Percentiles rank a stretch among this genome's conserved stretches.
Conservation (phyloP, 1,139 yeast species). For the Debaryomycetaceae sp. region DNA sequence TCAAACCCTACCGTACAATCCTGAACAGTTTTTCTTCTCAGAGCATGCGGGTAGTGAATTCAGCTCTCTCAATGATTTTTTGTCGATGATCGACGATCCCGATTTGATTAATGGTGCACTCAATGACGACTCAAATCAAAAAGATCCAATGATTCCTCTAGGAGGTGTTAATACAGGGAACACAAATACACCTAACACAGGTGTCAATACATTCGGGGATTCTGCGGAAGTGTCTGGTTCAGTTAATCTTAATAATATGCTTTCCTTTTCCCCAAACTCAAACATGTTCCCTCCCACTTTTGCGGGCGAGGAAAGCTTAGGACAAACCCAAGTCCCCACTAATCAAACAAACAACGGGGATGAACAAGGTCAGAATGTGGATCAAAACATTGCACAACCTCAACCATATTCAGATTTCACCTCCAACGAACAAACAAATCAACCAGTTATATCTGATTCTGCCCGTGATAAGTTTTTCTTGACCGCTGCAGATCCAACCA, state of each 20-base stretch:
- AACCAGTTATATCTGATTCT: slow-evolving; percentile 64
- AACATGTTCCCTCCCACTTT: slow-evolving; percentile 19
- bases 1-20: slow-evolving; percentile 50
- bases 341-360: slow-evolving; percentile 2
- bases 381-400: slow-evolving; percentile 1
- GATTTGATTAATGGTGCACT: slow-evolving; percentile 53
- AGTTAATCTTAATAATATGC: slow-evolving; percentile 20
- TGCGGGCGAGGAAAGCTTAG: slow-evolving; percentile 11
- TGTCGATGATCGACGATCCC: slow-evolving; percentile 89
- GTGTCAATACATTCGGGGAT: slow-evolving; percentile 2
- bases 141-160: slow-evolving; percentile 24
- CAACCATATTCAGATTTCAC: neutral
- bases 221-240: slow-evolving; percentile 4
- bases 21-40: slow-evolving; percentile 76
- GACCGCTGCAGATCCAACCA: slow-evolving; percentile 97
- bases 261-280: slow-evolving; percentile 29
- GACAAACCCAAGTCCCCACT: slow-evolving; percentile 8
- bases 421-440: slow-evolving; percentile 15
- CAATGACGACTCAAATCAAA: slow-evolving; percentile 27
- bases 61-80: slow-evolving; percentile 82
- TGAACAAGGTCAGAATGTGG: slow-evolving; percentile 3
- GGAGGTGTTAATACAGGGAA: slow-evolving; percentile 11
- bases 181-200: slow-evolving; percentile 4
- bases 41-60: slow-evolving; percentile 95
- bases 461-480: slow-evolving; percentile 91